A percentile compares a stretch with the other conserved stretches of the same genome.
phyloP scores from a whole-genome alignment of 306 rosid species.

The Prunus dulcis region DNA sequence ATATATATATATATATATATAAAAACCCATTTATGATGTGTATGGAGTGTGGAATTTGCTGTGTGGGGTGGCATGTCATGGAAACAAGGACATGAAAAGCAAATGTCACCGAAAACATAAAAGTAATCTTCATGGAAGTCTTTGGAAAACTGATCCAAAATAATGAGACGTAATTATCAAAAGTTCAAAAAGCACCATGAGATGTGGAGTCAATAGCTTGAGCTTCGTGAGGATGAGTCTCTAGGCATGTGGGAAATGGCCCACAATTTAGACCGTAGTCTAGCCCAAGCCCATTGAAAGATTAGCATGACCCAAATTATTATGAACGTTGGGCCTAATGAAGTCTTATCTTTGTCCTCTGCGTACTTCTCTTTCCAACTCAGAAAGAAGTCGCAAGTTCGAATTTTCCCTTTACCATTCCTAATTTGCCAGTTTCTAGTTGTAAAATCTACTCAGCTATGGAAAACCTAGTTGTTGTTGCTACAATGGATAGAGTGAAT shows the following conservation, averaged over 20 bases:
- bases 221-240: too few species aligned
- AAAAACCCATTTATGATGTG: not conserved
- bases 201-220: not conserved
- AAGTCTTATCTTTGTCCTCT: not conserved
- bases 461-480: not conserved
- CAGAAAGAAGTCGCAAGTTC: rapidly evolving
- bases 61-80: slow-evolving; percentile 13
- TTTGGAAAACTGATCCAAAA: not conserved
- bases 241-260: too few species aligned
- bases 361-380: too few species aligned
- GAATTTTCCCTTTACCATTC: too few species aligned
- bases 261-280: too few species aligned
- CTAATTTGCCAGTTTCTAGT: not conserved
- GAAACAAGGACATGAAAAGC: slow-evolving; percentile 11
- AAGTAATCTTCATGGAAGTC: not conserved
- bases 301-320: not conserved
- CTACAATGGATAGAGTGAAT: too few species aligned
- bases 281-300: not conserved
- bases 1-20: too few species aligned
- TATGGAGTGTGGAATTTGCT: not conserved
- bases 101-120: slow-evolving; percentile 4
- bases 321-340: not conserved
- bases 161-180: not conserved
- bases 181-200: not conserved
- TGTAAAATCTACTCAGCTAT: not conserved